Evolutionary conservation across 2,329 filamentous ascomycete genomes (phyloP).

Genomic region (Fusarium foetens): DNA sequence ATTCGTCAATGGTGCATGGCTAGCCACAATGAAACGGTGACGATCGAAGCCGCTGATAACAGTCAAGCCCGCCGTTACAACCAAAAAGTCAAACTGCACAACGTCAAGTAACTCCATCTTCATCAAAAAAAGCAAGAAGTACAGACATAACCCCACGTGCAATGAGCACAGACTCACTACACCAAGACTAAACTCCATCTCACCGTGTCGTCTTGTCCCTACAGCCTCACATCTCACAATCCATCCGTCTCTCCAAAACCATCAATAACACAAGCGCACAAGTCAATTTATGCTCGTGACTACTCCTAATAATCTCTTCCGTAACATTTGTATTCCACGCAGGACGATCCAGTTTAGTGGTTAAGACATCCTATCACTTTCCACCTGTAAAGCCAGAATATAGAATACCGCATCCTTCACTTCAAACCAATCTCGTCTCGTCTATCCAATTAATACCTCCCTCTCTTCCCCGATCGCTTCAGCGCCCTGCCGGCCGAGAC

Average conservation of each 20-base stretch:
- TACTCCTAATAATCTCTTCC: not conserved
- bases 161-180: slow-evolving; percentile 10
- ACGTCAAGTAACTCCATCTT: not conserved
- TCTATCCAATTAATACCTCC: slow-evolving; percentile 33
- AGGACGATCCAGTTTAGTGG: not conserved
- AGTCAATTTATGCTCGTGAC: slow-evolving; percentile 1
- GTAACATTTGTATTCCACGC: not conserved
- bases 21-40: not conserved
- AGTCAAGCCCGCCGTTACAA: not conserved
- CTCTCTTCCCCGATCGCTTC: slow-evolving; percentile 28
- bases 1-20: not conserved
- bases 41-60: not conserved
- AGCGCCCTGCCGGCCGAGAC: slow-evolving; percentile 39
- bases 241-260: slow-evolving; percentile 9
- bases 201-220: not conserved
- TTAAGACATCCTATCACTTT: not conserved
- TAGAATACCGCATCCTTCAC: not conserved
- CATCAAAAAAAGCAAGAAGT: slow-evolving; percentile 4
- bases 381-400: not conserved
- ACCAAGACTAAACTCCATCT: slow-evolving; percentile 11
- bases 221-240: slow-evolving; percentile 26
- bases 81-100: not conserved
- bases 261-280: not conserved
- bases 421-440: slow-evolving; percentile 32
- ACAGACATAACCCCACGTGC: slow-evolving; percentile 28